Evolutionary conservation across 129 eudicot genomes (phyloP).

Genomic region (Saposhnikovia divaricata): DNA sequence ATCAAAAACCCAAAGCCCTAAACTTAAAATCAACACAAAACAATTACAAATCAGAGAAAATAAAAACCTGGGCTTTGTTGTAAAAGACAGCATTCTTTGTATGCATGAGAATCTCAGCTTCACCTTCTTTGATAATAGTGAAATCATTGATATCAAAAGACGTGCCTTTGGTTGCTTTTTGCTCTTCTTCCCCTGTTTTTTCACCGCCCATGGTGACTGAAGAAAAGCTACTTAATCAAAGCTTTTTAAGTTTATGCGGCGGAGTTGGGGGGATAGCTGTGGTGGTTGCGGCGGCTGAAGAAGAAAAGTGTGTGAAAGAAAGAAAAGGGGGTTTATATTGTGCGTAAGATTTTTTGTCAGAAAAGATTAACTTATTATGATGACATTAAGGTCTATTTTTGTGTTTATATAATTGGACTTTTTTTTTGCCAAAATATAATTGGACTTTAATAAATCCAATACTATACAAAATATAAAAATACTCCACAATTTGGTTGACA

Average conservation of each 20-base stretch:
- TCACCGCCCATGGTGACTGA: constrained; percentile 32
- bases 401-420: no score
- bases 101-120: constrained; percentile 96
- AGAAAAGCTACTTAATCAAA: not conserved
- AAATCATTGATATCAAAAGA: constrained; percentile 61
- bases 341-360: constrained; percentile 12
- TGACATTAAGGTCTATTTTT: not conserved
- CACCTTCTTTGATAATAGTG: constrained; percentile 79
- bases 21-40: not conserved
- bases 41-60: not conserved
- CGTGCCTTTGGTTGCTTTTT: constrained; percentile 16
- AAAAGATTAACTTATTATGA: not conserved
- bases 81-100: constrained; percentile 80
- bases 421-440: no score
- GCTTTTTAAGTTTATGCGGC: not conserved
- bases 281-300: constrained; percentile 18
- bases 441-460: no score
- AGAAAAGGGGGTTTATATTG: not conserved
- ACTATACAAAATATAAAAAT: no score
- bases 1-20: not conserved
- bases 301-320: constrained; percentile 7
- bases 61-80: constrained; percentile 82
- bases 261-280: not conserved
- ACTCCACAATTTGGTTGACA: no score
- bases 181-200: constrained; percentile 33